phyloP scores from a whole-genome alignment of 1,284 basidiomycete genomes.

The Xerocomus minutiporus region DNA sequence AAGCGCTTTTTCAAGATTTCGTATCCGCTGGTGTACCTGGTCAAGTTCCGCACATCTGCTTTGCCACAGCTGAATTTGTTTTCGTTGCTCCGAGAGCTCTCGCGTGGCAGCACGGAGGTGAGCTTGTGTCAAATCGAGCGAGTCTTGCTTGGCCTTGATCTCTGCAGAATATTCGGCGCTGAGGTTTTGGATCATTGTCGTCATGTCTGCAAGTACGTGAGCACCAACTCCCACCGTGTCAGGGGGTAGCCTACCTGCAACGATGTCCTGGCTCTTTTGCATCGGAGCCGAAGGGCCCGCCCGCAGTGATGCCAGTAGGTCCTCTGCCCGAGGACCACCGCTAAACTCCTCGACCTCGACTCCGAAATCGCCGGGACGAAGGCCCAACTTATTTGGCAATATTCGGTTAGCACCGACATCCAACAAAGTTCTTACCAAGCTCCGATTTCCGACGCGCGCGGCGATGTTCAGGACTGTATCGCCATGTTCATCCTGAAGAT shows the following conservation, averaged over 20 bases:
- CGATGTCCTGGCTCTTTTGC: slow-evolving; percentile 87
- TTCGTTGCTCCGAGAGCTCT: slow-evolving; percentile 84
- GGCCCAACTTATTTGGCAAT: slow-evolving; percentile 89
- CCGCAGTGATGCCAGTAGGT: slow-evolving; percentile 65
- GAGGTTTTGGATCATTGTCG: slow-evolving; percentile 74
- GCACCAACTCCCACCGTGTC: slow-evolving; percentile 1
- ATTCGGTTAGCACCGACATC: slow-evolving; percentile 93
- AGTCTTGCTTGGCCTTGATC: slow-evolving; percentile 82
- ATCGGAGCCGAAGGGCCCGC: slow-evolving; percentile 68
- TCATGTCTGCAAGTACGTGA: slow-evolving; percentile 60
- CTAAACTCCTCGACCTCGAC: slow-evolving; percentile 83
- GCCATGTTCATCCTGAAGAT: slow-evolving; percentile 93
- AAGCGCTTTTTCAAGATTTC: slow-evolving; percentile 79
- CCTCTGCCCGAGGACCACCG: slow-evolving; percentile 68
- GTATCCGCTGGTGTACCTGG: slow-evolving; percentile 68
- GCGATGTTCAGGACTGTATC: slow-evolving; percentile 96
- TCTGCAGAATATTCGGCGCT: slow-evolving; percentile 79
- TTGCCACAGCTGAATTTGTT: slow-evolving; percentile 76
- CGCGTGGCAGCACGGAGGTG: slow-evolving; percentile 87
- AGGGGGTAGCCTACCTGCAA: slow-evolving; percentile 56
- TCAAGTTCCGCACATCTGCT: slow-evolving; percentile 70
- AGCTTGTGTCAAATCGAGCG: slow-evolving; percentile 79
- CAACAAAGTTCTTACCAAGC: slow-evolving; percentile 81
- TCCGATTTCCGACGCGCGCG: slow-evolving; percentile 88
- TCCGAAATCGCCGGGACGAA: slow-evolving; percentile 91